Evolutionary conservation across 805 yeast genomes (phyloP), one percentile per base, ranked within the genome.

Genomic region (Candida chilensis): DNA sequence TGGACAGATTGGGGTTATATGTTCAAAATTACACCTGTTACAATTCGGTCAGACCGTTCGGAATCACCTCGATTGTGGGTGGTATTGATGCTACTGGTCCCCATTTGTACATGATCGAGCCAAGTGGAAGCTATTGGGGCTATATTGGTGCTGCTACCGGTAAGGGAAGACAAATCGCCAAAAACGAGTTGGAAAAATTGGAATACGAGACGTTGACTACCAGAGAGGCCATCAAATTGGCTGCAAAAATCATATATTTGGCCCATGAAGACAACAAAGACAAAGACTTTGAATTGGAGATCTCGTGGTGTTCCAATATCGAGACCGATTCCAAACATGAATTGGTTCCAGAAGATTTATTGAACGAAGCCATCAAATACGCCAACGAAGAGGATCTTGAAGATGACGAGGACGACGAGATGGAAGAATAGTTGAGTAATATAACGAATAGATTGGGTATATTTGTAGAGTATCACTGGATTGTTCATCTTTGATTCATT

Each of bases 191-290:
- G 43, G 99, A 92, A 57, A 92, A 92, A 56, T 65, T 92, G 52
- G 80, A 85, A 41, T 64, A 77, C 37, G 78, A 76, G 32, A 72
- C 68, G 39, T 60, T 94, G 41, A 61, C 78, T 6, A 83, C 78
- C 4, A 71, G 59, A 42, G 94, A 88, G 14, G 98, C 95, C 4
- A 81, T 92, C 22, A 87, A 83, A 45, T 82, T 83, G 49, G 97
- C 96, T 19, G 97, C 97, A 4, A 81, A 80, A 54, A 87, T 92
- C 50, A 82, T 92, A 47, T 82, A 86, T 48, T 65, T 80, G 39
- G 96, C 97, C 2, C 98, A 94, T 50, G 99, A 92, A 60, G 98
- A 92, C 50, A 86, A 87, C 57, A 92, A 90, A 57, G 98, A 92
- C 53, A 92, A 90, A 57, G 97, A 88, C 36, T 92, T 87, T 51